These are phyloP conservation scores for Colletotrichum sp. DNA, from an alignment of 2,329 filamentous ascomycete genomes.

Conservation along the genomic window DNA sequence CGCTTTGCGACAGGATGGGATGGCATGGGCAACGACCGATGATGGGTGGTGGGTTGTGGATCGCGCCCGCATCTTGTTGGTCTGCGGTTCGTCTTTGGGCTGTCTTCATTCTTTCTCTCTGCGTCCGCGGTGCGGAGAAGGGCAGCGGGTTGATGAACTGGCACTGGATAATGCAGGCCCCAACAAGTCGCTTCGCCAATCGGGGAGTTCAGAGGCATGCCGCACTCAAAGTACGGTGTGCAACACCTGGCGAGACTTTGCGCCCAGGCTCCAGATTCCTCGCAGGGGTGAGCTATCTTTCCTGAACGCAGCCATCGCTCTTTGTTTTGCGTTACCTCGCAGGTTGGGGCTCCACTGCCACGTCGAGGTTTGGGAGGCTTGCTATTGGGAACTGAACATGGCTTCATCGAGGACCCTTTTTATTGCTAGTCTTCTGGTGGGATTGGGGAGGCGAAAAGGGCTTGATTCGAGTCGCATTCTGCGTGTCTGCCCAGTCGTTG, in stretches of 20 bases:
- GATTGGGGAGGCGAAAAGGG: not conserved
- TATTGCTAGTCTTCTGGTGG: not conserved
- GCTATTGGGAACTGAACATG: not conserved
- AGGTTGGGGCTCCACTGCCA: conserved; percentile 17
- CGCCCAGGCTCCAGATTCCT: conserved; percentile 13
- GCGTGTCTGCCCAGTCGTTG: conserved; percentile 11
- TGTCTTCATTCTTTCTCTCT: not conserved
- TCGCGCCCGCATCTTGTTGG: not conserved
- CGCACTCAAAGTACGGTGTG: conserved; percentile 21
- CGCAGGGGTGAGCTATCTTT: conserved; percentile 14
- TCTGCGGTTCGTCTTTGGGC: not conserved
- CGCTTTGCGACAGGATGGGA: conserved; percentile 7
- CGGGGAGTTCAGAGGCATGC: conserved; percentile 13
- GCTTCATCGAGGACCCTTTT: conserved; percentile 1
- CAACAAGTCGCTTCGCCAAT: conserved; percentile 17
- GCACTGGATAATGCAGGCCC: conserved; percentile 18
- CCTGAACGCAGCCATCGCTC: conserved; percentile 12
- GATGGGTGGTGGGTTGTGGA: not conserved
- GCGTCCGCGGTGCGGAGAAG: not conserved
- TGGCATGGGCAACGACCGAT: not conserved
- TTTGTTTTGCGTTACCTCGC: conserved; percentile 20
- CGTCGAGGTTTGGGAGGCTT: conserved; percentile 1
- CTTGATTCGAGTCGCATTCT: not conserved
- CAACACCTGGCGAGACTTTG: conserved; percentile 18
- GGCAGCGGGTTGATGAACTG: conserved; percentile 6